Conservation (phyloP, 495 filamentous ascomycete species). For the Ascodesmis nigricans region DNA sequence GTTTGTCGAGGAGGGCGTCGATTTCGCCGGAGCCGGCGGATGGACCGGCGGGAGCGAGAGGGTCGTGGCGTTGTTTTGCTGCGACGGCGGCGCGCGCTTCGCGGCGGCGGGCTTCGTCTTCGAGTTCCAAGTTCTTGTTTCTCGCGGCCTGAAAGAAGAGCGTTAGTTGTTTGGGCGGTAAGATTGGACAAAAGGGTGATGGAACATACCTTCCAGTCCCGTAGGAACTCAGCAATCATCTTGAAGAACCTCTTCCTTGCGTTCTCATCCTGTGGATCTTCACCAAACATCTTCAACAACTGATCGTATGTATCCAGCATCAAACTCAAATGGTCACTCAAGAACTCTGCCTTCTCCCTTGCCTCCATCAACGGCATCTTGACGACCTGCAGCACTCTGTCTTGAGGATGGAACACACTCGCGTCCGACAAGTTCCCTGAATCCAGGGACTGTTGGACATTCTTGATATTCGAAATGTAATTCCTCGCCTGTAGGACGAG, state of each 20-base stretch:
- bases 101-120: conserved; percentile 62
- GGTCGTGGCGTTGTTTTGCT: conserved; percentile 31
- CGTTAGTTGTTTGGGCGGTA: conserved; percentile 7
- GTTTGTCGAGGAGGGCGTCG: conserved; percentile 88
- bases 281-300: conserved; percentile 91
- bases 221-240: conserved; percentile 78
- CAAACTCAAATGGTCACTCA: conserved; percentile 81
- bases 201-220: conserved; percentile 62
- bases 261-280: conserved; percentile 79
- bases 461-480: conserved; percentile 87
- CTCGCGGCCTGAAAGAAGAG: conserved; percentile 43
- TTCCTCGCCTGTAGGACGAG: conserved; percentile 70
- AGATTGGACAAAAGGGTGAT: not conserved
- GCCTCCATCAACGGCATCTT: conserved; percentile 93
- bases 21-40: conserved; percentile 51
- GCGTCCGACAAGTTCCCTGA: conserved; percentile 86
- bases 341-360: conserved; percentile 82
- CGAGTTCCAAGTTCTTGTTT: conserved; percentile 69
- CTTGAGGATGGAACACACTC: conserved; percentile 94
- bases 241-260: conserved; percentile 90
- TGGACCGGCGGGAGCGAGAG: conserved; percentile 46
- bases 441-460: conserved; percentile 78
- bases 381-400: conserved; percentile 78
- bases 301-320: conserved; percentile 82
- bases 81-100: conserved; percentile 71